Percentiles rank a stretch among this genome's conserved stretches.
Evolutionary conservation across 768 basidiomycete genomes (phyloP).

Genomic region (Hemileccinum rubropunctum): DNA sequence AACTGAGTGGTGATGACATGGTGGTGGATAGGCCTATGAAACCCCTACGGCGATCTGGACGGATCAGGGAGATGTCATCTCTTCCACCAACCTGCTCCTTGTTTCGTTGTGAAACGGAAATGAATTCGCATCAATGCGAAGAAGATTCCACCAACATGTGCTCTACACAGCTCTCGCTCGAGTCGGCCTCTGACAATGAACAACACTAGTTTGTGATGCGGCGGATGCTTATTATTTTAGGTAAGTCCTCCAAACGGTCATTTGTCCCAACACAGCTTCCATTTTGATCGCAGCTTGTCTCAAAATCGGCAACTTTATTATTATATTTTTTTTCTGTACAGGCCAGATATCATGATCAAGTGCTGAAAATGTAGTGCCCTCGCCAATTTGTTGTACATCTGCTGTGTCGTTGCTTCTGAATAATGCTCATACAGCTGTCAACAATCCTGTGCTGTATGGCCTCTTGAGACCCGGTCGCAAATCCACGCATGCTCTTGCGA

Average conservation of each 20-base stretch:
- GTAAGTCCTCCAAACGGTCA: constrained; percentile 20
- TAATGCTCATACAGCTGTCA: constrained; percentile 27
- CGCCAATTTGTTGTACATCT: constrained; percentile 27
- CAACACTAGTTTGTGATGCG: constrained; percentile 19
- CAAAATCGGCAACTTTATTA: constrained; percentile 16
- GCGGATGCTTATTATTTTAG: constrained; percentile 18
- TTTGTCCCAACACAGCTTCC: constrained; percentile 13
- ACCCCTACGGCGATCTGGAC: constrained; percentile 34
- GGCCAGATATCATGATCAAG: constrained; percentile 13
- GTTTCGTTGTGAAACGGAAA: constrained; percentile 31
- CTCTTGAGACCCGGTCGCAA: constrained; percentile 31
- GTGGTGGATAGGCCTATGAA: constrained; percentile 34
- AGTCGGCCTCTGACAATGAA: constrained; percentile 24
- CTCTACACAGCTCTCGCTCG: constrained; percentile 17
- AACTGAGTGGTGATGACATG: constrained; percentile 28
- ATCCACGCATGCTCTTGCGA: constrained; percentile 7
- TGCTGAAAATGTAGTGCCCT: constrained; percentile 22
- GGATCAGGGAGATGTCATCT: constrained; percentile 27
- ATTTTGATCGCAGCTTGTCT: constrained; percentile 20
- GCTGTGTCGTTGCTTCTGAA: constrained; percentile 18
- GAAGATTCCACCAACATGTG: constrained; percentile 17
- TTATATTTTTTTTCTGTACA: constrained; percentile 12
- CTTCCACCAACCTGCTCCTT: constrained; percentile 23
- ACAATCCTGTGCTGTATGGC: constrained; percentile 12
- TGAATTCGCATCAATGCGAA: constrained; percentile 29